Evolutionary conservation across 179 eudicot genomes (phyloP).

Genomic region (Beta lomatogona): DNA sequence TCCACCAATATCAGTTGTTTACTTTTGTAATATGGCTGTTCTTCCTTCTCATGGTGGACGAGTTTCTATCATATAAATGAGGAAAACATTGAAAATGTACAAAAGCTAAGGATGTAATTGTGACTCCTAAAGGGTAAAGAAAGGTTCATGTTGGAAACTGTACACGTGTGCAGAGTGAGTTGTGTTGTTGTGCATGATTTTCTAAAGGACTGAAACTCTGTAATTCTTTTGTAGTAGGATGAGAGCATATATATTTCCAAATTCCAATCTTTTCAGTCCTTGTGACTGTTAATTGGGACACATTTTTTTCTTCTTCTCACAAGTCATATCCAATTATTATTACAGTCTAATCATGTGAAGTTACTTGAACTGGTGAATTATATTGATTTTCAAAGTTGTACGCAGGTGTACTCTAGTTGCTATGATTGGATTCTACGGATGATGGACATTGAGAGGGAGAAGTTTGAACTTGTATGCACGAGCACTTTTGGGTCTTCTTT

Average conservation of each 20-base stretch:
- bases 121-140: not conserved
- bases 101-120: not conserved
- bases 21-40: not conserved
- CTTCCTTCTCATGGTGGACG: not conserved
- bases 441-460: constrained; percentile 71
- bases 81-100: not conserved
- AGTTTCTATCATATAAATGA: not conserved
- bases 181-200: too few relatives aligned
- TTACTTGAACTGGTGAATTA: not conserved
- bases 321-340: not conserved
- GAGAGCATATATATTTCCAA: not conserved
- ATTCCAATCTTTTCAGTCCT: not conserved
- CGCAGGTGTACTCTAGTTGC: constrained; percentile 69
- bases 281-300: not conserved
- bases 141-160: not conserved
- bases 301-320: not conserved
- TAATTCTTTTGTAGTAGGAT: not conserved
- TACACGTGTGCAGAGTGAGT: not conserved
- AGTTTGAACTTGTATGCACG: constrained; percentile 58
- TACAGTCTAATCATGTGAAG: not conserved
- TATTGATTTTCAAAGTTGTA: constrained; percentile 10
- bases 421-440: constrained; percentile 69
- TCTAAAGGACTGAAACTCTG: not conserved
- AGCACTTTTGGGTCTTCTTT: constrained; percentile 39
- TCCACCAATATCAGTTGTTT: not conserved